Evolutionary conservation across 768 basidiomycete species (phyloP).

Genomic region (Lactifluus volemus): DNA sequence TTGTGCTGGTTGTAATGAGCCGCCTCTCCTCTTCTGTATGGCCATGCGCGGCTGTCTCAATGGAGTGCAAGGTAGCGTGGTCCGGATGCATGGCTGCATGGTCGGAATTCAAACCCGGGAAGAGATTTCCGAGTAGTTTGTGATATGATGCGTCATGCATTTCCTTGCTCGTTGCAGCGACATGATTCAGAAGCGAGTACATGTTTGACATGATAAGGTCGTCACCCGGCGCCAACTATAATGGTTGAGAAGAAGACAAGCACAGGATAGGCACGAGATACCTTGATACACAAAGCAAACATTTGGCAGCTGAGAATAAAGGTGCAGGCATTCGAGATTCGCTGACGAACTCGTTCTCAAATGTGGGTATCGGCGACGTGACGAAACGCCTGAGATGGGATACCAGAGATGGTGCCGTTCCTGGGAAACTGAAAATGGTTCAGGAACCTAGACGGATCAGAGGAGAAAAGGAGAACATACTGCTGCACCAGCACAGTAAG

Average conservation of each 20-base stretch:
- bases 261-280: constrained; percentile 26
- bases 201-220: constrained; percentile 91
- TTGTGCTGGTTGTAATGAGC: constrained; percentile 81
- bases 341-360: constrained; percentile 75
- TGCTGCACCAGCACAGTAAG: constrained; percentile 78
- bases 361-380: constrained; percentile 78
- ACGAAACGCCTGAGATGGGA: constrained; percentile 80
- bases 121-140: constrained; percentile 26
- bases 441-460: neutral
- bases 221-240: constrained; percentile 73
- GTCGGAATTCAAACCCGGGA: constrained; percentile 22
- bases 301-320: constrained; percentile 79
- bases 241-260: constrained; percentile 4
- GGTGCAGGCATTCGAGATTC: constrained; percentile 71
- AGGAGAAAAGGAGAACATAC: constrained; percentile 31
- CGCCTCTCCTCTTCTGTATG: constrained; percentile 79
- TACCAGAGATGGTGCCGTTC: constrained; percentile 65
- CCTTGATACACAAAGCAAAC: constrained; percentile 85
- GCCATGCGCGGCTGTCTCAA: constrained; percentile 55
- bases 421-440: constrained; percentile 54
- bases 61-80: constrained; percentile 43
- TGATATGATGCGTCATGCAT: constrained; percentile 44
- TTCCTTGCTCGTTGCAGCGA: constrained; percentile 77
- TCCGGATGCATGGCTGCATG: constrained; percentile 25
- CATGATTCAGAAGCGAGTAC: constrained; percentile 92